These are phyloP conservation scores for Mucor lusitanicus DNA, from an alignment of 371 early-diverging fungal genomes.

Conservation along the genomic window DNA sequence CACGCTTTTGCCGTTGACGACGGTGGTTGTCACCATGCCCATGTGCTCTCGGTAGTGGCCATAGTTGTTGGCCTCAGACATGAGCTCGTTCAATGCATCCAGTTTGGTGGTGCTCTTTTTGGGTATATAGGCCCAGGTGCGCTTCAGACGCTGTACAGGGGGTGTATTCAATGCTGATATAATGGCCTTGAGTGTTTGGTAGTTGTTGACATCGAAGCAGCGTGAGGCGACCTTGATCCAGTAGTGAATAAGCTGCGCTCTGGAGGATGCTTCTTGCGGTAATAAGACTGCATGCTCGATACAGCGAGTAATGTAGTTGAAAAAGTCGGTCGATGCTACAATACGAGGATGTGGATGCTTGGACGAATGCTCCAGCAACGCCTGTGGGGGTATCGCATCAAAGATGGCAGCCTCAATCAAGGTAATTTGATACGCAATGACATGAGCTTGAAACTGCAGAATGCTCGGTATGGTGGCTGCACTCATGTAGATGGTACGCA, in stretches of 20 bases:
- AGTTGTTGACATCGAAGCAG: slow-evolving; percentile 68
- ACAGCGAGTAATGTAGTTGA: slow-evolving; percentile 79
- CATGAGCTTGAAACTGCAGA: slow-evolving; percentile 64
- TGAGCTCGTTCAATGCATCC: slow-evolving; percentile 59
- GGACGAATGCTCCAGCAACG: slow-evolving; percentile 69
- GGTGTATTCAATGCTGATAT: slow-evolving; percentile 74
- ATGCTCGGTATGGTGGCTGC: slow-evolving; percentile 65
- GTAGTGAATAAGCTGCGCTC: slow-evolving; percentile 67
- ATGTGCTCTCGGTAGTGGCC: slow-evolving; percentile 70
- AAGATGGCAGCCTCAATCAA: slow-evolving; percentile 75
- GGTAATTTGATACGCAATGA: slow-evolving; percentile 76
- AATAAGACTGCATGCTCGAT: slow-evolving; percentile 75
- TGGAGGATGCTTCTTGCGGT: slow-evolving; percentile 59
- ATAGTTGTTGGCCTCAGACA: slow-evolving; percentile 78
- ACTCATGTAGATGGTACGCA: slow-evolving; percentile 58
- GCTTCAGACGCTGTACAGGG: slow-evolving; percentile 73
- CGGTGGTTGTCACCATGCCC: slow-evolving; percentile 43
- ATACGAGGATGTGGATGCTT: slow-evolving; percentile 69
- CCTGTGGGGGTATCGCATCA: slow-evolving; percentile 63
- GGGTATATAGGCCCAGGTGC: slow-evolving; percentile 77
- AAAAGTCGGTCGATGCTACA: slow-evolving; percentile 78
- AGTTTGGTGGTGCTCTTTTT: slow-evolving; percentile 65
- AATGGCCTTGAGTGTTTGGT: slow-evolving; percentile 78
- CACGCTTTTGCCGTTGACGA: slow-evolving; percentile 41
- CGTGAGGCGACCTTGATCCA: slow-evolving; percentile 80